Percentiles rank a stretch among this genome's conserved stretches.
phyloP scores from a whole-genome alignment of 345 rosid genomes.

The Arabis hirsuta region DNA sequence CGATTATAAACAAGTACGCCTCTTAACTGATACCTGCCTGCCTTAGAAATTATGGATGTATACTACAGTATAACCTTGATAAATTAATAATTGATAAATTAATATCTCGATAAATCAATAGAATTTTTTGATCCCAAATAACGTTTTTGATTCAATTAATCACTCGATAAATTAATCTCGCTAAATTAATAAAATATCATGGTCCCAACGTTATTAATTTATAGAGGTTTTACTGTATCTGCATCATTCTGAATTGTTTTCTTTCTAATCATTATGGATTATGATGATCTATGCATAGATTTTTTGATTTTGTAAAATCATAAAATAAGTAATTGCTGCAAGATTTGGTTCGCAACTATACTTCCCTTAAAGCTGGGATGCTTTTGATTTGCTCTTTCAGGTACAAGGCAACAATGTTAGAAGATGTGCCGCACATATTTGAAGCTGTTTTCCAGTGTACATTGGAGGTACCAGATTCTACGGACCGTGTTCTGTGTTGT shows the following conservation, averaged over 20 bases:
- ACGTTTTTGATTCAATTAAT: no score
- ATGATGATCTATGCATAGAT: constrained; percentile 39
- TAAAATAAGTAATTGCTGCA: constrained; percentile 53
- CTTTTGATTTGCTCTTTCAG: constrained; percentile 49
- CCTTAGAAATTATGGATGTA: constrained; percentile 5
- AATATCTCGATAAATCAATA: no score
- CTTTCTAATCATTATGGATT: background rate
- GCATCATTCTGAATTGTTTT: constrained; percentile 1
- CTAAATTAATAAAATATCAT: no score
- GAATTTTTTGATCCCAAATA: no score
- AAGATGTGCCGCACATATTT: constrained; percentile 95
- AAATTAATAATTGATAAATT: no score
- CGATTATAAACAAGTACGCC: constrained; percentile 94
- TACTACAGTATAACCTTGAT: background rate
- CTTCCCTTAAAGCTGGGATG: constrained; percentile 24
- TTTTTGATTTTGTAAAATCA: no score
- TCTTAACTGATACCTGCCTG: constrained; percentile 9
- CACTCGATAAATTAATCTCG: no score
- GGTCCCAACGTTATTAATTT: no score
- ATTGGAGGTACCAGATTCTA: constrained; percentile 65
- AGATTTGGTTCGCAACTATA: constrained; percentile 8
- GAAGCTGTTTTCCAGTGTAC: constrained; percentile 99
- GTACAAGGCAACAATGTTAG: constrained; percentile 93
- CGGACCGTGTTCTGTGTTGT: background rate
- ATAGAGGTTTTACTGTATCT: background rate